Base-by-base conservation (phyloP, 768 basidiomycete genomes). In the Mycena alexandri region DNA sequence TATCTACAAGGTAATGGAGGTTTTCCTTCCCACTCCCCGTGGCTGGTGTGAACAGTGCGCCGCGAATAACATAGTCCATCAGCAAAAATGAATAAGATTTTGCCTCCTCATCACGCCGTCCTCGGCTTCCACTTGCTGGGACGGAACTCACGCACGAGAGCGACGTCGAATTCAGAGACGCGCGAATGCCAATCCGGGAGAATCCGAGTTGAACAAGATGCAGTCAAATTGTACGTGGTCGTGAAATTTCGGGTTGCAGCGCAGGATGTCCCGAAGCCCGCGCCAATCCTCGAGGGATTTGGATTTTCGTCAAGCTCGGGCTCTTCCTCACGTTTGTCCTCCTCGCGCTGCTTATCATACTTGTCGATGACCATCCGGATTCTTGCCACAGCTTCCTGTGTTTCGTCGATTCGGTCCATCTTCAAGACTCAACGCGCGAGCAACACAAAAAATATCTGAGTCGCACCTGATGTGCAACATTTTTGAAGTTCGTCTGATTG, bases 391-490 rank as follows among this genome's bases (percentile, higher is more conserved):
- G 74, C 72, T 57, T 78, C 77, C 57, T 75, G 73, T 17, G 68
- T 76, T 52, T 78, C 71, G 50, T 78, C 75, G 47, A 76, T 75
- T n/a, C 57, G 56, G 33, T 43, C 44, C 72, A 76, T 75, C 75
- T 77, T 47, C 67, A 78, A 78, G 12, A 36, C 5, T 36, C 34
- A 36, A 36, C n/a, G n/a, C n/a, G n/a, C n/a, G n/a, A n/a, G n/a
- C n/a, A n/a, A n/a, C n/a, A n/a, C n/a, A n/a, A n/a, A n/a, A n/a
- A n/a, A n/a, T n/a, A n/a, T n/a, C n/a, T n/a, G n/a, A n/a, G n/a
- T n/a, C n/a, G n/a, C 68, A 75, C 77, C 71, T 79, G 78, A 17
- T 69, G 47, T 43, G 76, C 78, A 19, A 72, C 73, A 53, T 78
- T 52, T 52, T 76, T 75, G 41, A 53, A 63, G 60, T 77, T 79